Base-by-base conservation (phyloP, 345 rosid genomes). In the Conringia planisiliqua region DNA sequence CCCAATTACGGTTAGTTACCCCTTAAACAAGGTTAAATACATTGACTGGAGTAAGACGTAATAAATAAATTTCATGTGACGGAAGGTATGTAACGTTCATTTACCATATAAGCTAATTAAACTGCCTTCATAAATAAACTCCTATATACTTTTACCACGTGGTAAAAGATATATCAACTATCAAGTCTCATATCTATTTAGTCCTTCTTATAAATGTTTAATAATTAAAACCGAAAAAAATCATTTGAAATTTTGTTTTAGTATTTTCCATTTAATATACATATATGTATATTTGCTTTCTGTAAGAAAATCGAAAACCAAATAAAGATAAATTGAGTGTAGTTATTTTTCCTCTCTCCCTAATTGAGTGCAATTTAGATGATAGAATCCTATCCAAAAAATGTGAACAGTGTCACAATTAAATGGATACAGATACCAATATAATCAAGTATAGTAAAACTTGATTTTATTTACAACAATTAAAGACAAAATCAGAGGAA, bases 401-500 rank as follows among this genome's bases (percentile, higher is more conserved):
- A 38, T 50, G 11, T 58, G 51, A 20, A 50, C 9, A 64, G 2
- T 39, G 40, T 17, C 18, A 51, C 40, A 42, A 50, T 62, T 62
- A 10, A 72, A 29, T 51, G 29, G 63, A 32, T 54, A 54, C 38
- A 66, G 14, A 74, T 64, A 22, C 43, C 33, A 55, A 0, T 54
- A n/a, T 18, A 48, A 35, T 32, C 16, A 51, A 50, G 1, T 52
- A 66, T 57, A 30, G 66, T 22, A 56, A 56, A 39, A n/a, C 5
- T 71, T 22, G 22, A 52, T 29, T 22, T 7, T 30, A 24, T 46
- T 46, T 46, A 33, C 33, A 24, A 56, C 16, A 47, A 46, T 43
- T 65, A 57, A 57, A 64, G 40, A 66, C 8, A 65, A 46, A 39
- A 62, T 72, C 65, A 33, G 47, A 42, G 63, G 36, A 43, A 3